Evolutionary conservation across 78 protist species (phyloP).

Genomic region (Pigoraptor vietnamica): DNA sequence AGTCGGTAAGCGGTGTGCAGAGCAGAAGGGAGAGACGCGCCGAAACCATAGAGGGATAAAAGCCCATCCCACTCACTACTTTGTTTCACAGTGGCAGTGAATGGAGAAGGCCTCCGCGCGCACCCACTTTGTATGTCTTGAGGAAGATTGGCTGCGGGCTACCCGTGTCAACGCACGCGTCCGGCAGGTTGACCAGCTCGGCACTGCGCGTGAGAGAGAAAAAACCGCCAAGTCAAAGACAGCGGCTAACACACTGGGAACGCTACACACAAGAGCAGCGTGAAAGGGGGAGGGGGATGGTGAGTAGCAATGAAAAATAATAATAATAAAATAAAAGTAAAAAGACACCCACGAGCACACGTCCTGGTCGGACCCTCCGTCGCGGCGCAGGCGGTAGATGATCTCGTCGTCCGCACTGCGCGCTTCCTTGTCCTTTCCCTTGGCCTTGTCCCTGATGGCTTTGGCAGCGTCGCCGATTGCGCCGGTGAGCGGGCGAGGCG

Average conservation of each 20-base stretch:
- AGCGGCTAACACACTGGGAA: background rate
- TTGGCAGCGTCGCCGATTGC: background rate
- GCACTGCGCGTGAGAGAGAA: too few relatives aligned
- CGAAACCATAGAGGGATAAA: too few relatives aligned
- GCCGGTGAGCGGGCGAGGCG: background rate
- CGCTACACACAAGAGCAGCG: background rate
- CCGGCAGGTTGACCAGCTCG: background rate
- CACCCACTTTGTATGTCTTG: background rate
- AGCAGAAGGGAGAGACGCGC: too few relatives aligned
- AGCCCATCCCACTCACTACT: too few relatives aligned
- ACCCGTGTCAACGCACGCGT: background rate
- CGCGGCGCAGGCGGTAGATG: background rate
- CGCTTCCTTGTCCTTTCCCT: background rate
- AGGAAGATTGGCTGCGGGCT: background rate
- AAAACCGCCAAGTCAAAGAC: too few relatives aligned
- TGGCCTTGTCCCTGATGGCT: background rate
- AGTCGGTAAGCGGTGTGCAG: too few relatives aligned
- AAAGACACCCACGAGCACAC: background rate
- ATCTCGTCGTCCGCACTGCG: background rate
- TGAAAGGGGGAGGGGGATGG: too few relatives aligned
- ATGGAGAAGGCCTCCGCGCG: too few relatives aligned
- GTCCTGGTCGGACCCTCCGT: background rate
- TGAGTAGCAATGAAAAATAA: too few relatives aligned
- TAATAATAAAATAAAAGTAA: too few relatives aligned
- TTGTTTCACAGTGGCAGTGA: too few relatives aligned